A percentile compares a stretch with the other conserved stretches of the same genome.
phyloP scores from a whole-genome alignment of 179 eudicot species.

The Sideroxylon spinosum region DNA sequence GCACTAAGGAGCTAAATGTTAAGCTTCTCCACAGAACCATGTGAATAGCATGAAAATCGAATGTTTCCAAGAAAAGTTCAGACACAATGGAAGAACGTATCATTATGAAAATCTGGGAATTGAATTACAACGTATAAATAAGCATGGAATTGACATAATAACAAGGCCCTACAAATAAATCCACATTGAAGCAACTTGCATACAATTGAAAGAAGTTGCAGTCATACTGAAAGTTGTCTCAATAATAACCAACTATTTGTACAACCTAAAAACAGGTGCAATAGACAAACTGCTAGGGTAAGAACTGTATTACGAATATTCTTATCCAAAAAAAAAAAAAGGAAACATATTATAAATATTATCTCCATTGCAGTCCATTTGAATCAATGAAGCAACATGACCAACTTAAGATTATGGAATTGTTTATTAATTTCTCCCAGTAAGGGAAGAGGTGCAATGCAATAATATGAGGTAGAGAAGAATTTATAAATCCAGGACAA shows the following conservation, averaged over 20 bases:
- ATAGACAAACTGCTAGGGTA: too few species aligned
- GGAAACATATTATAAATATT: too few species aligned
- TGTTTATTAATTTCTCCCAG: not conserved
- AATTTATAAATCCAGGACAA: too few species aligned
- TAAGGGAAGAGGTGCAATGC: not conserved
- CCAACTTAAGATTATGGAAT: not conserved
- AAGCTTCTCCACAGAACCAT: not conserved
- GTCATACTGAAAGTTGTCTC: not conserved
- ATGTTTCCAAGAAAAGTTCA: not conserved
- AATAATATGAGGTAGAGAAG: too few species aligned
- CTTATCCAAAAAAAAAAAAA: too few species aligned
- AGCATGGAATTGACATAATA: not conserved
- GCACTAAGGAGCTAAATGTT: too few species aligned
- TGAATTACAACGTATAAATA: not conserved
- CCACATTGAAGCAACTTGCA: not conserved
- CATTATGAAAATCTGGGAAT: not conserved
- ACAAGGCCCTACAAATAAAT: not conserved
- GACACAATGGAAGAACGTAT: not conserved
- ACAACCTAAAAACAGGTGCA: too few species aligned
- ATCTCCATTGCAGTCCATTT: too few species aligned
- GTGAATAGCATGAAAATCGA: not conserved
- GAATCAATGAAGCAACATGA: too few species aligned
- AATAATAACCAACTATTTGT: too few species aligned
- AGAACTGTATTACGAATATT: too few species aligned
- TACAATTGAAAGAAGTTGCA: not conserved